Evolutionary conservation across 805 yeast species (phyloP).

Genomic region (Pichia nanzhaoensis): DNA sequence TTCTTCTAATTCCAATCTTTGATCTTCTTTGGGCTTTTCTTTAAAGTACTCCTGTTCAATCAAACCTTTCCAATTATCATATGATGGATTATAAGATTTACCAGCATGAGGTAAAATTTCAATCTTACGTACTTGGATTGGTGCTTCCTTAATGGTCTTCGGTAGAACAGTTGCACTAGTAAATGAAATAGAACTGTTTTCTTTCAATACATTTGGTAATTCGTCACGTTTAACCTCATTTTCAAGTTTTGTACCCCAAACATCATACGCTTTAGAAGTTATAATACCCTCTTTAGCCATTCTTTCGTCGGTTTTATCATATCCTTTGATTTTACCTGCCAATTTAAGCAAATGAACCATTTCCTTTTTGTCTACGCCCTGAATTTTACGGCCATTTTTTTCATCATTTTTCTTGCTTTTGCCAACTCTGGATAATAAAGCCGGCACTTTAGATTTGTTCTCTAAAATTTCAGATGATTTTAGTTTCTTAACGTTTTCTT

Average conservation of each 20-base stretch:
- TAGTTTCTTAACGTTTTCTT: slow-evolving; percentile 31
- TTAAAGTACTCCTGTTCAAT: slow-evolving; percentile 57
- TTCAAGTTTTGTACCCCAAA: slow-evolving; percentile 46
- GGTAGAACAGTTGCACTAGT: slow-evolving; percentile 51
- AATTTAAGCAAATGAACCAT: slow-evolving; percentile 60
- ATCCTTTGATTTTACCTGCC: slow-evolving; percentile 67
- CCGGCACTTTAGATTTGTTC: slow-evolving; percentile 71
- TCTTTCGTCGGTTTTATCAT: slow-evolving; percentile 42
- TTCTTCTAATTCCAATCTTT: slow-evolving; percentile 53
- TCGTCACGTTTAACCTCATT: slow-evolving; percentile 14
- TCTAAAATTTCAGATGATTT: slow-evolving; percentile 57
- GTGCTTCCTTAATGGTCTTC: slow-evolving; percentile 43
- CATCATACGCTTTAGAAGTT: slow-evolving; percentile 46
- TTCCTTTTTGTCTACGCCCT: slow-evolving; percentile 61
- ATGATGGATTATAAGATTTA: slow-evolving; percentile 86
- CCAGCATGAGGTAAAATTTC: slow-evolving; percentile 70
- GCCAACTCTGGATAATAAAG: slow-evolving; percentile 40
- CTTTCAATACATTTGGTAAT: slow-evolving; percentile 35
- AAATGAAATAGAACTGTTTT: slow-evolving; percentile 33
- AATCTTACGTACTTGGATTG: slow-evolving; percentile 47
- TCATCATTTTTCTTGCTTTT: slow-evolving; percentile 26
- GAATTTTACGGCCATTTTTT: slow-evolving; percentile 26
- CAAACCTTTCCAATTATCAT: slow-evolving; percentile 72
- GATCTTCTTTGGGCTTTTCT: slow-evolving; percentile 63
- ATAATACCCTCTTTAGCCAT: slow-evolving; percentile 61